Base-by-base conservation (phyloP, 2,329 filamentous ascomycete genomes). In the Hansfordia pulvinata region DNA sequence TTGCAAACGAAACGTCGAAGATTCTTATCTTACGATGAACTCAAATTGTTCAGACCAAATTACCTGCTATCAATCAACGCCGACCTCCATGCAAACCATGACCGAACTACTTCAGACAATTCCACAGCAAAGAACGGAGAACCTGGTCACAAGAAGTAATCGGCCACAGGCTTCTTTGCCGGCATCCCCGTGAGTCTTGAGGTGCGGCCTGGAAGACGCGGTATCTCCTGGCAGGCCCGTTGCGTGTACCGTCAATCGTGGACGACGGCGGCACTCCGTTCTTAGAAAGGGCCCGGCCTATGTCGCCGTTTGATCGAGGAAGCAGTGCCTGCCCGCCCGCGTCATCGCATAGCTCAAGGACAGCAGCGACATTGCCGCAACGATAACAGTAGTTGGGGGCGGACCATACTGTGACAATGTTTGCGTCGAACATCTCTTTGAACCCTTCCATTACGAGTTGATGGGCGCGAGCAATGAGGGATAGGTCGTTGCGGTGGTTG, bases 391-490 rank as follows among this genome's bases (percentile, higher is more conserved):
- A 94, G 51, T 94, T 94, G 1, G 86, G 86, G 8, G 86, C 86
- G 1, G 82, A 92, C 88, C 90, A 98, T n/a, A 98, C 90, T 0
- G 90, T 98, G 21, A 96, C 90, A 36, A 98, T 94, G 25, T 76
- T 83, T 10, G 76, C 79, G 47, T 93, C 84, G 46, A 96, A 98
- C 86, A 96, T 96, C 51, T 96, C 90, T 57, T 96, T 96, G 54
- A 94, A 98, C 0, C 90, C 90, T 51, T 98, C 90, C 90, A 96
- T 98, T 37, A 98, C 90, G 13, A 98, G 73, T 52, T 98, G 90
- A 49, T 98, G 90, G 1, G 90, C 90, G 29, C 90, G 74, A 11
- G 88, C 90, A 37, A 98, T 90, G 27, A 98, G 66, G 13, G 78
- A 84, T 16, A 98, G 67, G 46, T 93, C 83, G 50, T 98, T 98